phyloP scores from a whole-genome alignment of 2,329 filamentous ascomycete genomes.

The Lecanosticta acicola region DNA sequence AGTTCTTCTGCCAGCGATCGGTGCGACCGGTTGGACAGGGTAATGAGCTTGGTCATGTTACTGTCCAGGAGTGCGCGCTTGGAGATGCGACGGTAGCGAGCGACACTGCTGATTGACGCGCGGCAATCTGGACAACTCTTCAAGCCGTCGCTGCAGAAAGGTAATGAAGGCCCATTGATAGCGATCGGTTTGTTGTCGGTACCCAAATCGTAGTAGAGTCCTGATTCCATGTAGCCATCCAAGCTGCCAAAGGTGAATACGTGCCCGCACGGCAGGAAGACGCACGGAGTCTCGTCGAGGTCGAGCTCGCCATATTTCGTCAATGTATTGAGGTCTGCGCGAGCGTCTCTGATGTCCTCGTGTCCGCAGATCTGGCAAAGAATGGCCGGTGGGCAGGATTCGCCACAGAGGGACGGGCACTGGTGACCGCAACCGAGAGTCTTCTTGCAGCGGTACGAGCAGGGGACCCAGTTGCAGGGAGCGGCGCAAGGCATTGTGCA shows the following conservation, averaged over 20 bases:
- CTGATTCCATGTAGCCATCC: conserved; percentile 56
- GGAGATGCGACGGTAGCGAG: conserved; percentile 58
- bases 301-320: conserved; percentile 53
- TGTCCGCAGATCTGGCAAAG: conserved; percentile 56
- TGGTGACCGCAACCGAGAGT: conserved; percentile 54
- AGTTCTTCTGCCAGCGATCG: conserved; percentile 37
- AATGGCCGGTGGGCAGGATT: conserved; percentile 48
- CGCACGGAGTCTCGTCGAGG: conserved; percentile 54
- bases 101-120: conserved; percentile 52
- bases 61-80: conserved; percentile 57
- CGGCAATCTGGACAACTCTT: conserved; percentile 57
- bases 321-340: conserved; percentile 55
- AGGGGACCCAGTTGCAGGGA: conserved; percentile 63
- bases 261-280: conserved; percentile 60
- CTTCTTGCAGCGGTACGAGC: conserved; percentile 53
- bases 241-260: conserved; percentile 55
- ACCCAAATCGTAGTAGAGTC: conserved; percentile 42
- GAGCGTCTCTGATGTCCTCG: conserved; percentile 39
- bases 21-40: conserved; percentile 45
- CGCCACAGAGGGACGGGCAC: conserved; percentile 62
- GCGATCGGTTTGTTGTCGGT: conserved; percentile 14
- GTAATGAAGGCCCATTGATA: conserved; percentile 28
- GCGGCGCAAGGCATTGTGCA: conserved; percentile 57
- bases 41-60: conserved; percentile 59
- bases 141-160: conserved; percentile 47